Percentiles rank a stretch among this genome's conserved stretches.
Evolutionary conservation across 805 yeast genomes (phyloP).

Genomic region (Ogataea neopini): DNA sequence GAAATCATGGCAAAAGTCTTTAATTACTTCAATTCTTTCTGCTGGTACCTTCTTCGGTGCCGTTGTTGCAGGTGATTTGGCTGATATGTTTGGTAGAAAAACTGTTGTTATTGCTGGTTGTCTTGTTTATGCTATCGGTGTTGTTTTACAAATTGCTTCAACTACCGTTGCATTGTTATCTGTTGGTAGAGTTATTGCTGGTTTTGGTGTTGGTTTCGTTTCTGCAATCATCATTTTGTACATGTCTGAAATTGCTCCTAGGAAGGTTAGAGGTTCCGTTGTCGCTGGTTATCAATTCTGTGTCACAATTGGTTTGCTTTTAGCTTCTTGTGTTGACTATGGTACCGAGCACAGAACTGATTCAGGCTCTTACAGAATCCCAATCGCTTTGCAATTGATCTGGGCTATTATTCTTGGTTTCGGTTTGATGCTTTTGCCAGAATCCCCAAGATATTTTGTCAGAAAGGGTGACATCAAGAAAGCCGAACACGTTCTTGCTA

Average conservation of each 20-base stretch:
- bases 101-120: constrained; percentile 46
- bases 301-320: constrained; percentile 68
- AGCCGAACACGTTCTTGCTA: constrained; percentile 57
- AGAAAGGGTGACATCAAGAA: constrained; percentile 55
- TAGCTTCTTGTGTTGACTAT: constrained; percentile 71
- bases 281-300: constrained; percentile 69
- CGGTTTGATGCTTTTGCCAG: constrained; percentile 74
- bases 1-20: constrained; percentile 35
- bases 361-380: constrained; percentile 69
- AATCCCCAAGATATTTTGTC: constrained; percentile 72
- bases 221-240: constrained; percentile 78
- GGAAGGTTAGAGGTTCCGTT: constrained; percentile 74
- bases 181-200: constrained; percentile 73
- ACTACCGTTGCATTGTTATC: constrained; percentile 50
- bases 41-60: constrained; percentile 75
- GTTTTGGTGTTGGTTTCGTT: constrained; percentile 76
- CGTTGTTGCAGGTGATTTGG: constrained; percentile 55
- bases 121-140: constrained; percentile 48
- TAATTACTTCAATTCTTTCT: constrained; percentile 73
- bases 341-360: constrained; percentile 57
- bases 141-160: constrained; percentile 47
- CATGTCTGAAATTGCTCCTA: constrained; percentile 78
- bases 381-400: constrained; percentile 68
- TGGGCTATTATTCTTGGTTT: constrained; percentile 63
- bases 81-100: constrained; percentile 49